A percentile compares a stretch with the other conserved stretches of the same genome.
Conservation (phyloP, 108 stramenopile species). For the Conticribra weissflogii region DNA sequence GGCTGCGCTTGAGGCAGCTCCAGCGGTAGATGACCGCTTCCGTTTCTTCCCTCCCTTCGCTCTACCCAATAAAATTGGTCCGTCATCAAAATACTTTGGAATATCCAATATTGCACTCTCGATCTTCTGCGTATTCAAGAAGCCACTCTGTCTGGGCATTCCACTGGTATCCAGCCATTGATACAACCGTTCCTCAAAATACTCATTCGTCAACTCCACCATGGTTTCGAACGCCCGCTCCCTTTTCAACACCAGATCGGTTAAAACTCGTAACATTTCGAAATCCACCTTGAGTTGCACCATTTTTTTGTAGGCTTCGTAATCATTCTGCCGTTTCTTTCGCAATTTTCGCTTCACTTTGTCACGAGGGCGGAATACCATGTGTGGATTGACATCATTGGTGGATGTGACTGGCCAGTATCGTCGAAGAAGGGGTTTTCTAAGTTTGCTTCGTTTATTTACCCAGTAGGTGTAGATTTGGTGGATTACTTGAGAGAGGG, state of each 20-base stretch:
- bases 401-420: conserved; percentile 91
- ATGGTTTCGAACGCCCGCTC: conserved; percentile 68
- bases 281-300: conserved; percentile 83
- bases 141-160: conserved; percentile 42
- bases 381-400: conserved; percentile 94
- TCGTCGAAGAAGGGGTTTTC: conserved; percentile 86
- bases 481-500: conserved; percentile 57
- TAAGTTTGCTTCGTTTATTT: conserved; percentile 83
- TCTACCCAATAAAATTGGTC: conserved; percentile 35
- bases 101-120: conserved; percentile 56
- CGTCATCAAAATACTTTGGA: conserved; percentile 64
- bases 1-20: conserved; percentile 1
- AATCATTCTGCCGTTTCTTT: conserved; percentile 92
- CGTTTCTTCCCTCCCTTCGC: conserved; percentile 45
- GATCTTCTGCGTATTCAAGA: conserved; percentile 36
- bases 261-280: conserved; percentile 62
- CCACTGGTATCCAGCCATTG: conserved; percentile 75
- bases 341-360: conserved; percentile 96
- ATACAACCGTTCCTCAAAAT: conserved; percentile 66
- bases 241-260: conserved; percentile 65
- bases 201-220: conserved; percentile 64
- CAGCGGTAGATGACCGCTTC: conserved; percentile 10
- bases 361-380: conserved; percentile 93
- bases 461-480: conserved; percentile 92
- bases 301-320: conserved; percentile 90